Percentiles rank a stretch among this genome's conserved stretches.
These are phyloP conservation scores for Acanthamoeba culbertsoni DNA, from an alignment of 208 protist genomes.

Conservation along the genomic window DNA sequence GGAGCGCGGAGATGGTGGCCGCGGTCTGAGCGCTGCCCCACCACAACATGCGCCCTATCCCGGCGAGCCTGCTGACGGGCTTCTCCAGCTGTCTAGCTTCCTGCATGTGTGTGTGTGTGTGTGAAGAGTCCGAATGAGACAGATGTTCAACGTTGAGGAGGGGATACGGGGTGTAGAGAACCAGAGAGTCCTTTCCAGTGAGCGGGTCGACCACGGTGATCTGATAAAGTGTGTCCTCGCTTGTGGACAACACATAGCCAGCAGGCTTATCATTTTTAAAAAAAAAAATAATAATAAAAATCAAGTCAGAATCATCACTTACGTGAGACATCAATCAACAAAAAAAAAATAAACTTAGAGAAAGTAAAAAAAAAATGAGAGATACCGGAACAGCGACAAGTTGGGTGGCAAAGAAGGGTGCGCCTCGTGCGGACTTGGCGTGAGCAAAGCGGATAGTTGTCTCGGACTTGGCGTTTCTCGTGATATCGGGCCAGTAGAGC, in stretches of 20 bases:
- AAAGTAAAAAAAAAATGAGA: background rate
- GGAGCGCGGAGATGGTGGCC: background rate
- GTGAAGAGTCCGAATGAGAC: background rate
- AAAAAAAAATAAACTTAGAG: background rate
- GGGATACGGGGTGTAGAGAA: too few relatives aligned
- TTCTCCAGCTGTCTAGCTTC: background rate
- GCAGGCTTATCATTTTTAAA: background rate
- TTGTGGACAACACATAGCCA: background rate
- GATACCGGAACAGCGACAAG: background rate
- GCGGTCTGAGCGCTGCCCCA: background rate
- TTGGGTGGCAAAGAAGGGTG: background rate
- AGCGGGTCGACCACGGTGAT: background rate
- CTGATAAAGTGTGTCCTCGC: background rate
- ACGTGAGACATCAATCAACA: too few relatives aligned
- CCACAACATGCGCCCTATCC: background rate
- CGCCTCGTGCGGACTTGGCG: background rate
- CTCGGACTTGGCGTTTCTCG: background rate
- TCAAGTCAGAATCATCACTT: background rate
- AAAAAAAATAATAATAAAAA: background rate
- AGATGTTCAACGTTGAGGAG: background rate
- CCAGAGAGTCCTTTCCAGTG: background rate
- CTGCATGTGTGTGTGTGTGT: background rate
- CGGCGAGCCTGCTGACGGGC: background rate
- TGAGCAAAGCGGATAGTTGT: background rate
- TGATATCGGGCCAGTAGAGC: slow-evolving; percentile 15